Base-by-base conservation (phyloP, 306 rosid species). In the Cicer bijugum region DNA sequence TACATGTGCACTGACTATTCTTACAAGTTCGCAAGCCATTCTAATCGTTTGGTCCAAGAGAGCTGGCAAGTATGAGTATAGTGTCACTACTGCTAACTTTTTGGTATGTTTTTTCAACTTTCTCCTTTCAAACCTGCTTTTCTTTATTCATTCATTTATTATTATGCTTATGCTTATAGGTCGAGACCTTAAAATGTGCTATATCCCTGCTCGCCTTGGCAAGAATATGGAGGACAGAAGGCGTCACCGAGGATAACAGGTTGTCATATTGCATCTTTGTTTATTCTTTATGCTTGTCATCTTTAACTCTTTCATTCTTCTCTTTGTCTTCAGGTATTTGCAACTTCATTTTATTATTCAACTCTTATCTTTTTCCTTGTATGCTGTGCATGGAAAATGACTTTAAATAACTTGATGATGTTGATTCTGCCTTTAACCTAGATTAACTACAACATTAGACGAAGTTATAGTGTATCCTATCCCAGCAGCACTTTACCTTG, bases 1-100 rank as follows among this genome's bases (percentile, higher is more conserved):
- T 61, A 91, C 97, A 48, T 78, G 89, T 67, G 87, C 97, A 72
- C 78, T 93, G 86, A 93, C 97, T 59, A 23, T 93, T 77, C 92
- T 93, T 56, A 93, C 98, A 55, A 91, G 97, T 83, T 93, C 96
- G 23, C 97, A 91, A 89, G 92, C 97, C 43, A 93, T 93, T 80
- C 87, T 91, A 64, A 93, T 93, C 23, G 98, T 93, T 75, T 93
- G 97, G 97, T 93, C 98, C 45, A 93, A 91, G 82, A 80, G 96
- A 82, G 97, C 97, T 47, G 98, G 98, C 53, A 93, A 85, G 79
- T 91, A 93, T 81, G 98, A 93, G 69, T 91, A 93, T 76, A 93
- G 98, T 83, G 97, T 93, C 65, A 93, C 98, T 35, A 93, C 97
- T 57, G 97, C 97, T 8, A 93, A 93, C 85, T 93, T 93, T 73